These are phyloP conservation scores for Pyrrhoderma lamaoense DNA, from an alignment of 1,284 basidiomycete genomes.

Conservation along the genomic window DNA sequence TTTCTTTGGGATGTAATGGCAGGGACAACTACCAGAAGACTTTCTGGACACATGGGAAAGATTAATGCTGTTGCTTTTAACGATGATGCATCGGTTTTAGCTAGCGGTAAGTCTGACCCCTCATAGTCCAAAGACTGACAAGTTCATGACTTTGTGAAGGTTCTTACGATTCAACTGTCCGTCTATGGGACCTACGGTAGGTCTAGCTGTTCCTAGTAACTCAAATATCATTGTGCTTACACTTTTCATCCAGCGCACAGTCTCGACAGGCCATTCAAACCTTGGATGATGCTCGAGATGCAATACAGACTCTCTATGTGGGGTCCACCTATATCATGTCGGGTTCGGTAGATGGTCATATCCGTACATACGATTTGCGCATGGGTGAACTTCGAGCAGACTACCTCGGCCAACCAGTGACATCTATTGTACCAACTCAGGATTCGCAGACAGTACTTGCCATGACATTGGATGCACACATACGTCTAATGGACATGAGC, in stretches of 20 bases:
- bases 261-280: conserved; percentile 83
- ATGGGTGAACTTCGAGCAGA: conserved; percentile 86
- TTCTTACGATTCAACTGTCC: conserved; percentile 82
- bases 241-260: conserved; percentile 52
- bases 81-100: conserved; percentile 75
- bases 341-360: conserved; percentile 85
- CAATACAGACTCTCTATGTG: conserved; percentile 76
- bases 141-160: conserved; percentile 42
- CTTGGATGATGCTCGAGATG: conserved; percentile 85
- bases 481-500: conserved; percentile 79
- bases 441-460: conserved; percentile 76
- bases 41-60: conserved; percentile 85
- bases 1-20: conserved; percentile 95
- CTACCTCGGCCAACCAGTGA: conserved; percentile 84
- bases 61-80: conserved; percentile 90
- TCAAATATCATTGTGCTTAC: not conserved
- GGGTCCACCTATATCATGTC: conserved; percentile 61
- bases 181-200: conserved; percentile 84
- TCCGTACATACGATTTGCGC: conserved; percentile 90
- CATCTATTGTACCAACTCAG: conserved; percentile 68
- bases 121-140: conserved; percentile 5
- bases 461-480: conserved; percentile 75
- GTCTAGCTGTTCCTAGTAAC: conserved; percentile 20
- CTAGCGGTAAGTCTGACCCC: conserved; percentile 56
- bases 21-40: conserved; percentile 73